Conservation (phyloP, 129 eudicot species). For the Lonicera japonica region DNA sequence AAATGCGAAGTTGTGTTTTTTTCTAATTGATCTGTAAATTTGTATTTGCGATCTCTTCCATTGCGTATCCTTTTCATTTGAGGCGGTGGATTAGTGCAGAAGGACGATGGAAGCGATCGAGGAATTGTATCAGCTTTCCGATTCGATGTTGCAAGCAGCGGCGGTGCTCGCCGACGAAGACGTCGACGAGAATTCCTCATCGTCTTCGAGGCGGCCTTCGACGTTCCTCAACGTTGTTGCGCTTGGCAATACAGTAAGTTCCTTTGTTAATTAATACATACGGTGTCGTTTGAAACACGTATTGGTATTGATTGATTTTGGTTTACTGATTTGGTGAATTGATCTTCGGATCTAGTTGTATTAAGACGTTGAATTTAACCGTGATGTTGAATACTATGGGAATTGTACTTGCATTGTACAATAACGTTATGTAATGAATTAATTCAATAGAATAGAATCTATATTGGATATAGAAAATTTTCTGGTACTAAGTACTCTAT, state of each 20-base stretch:
- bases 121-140: conserved; percentile 76
- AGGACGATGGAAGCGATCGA: conserved; percentile 99
- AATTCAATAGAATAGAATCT: too few species aligned
- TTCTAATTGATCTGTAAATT: too few species aligned
- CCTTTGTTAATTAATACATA: neutral
- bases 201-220: conserved; percentile 57
- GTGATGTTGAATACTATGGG: neutral
- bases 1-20: neutral
- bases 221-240: conserved; percentile 89
- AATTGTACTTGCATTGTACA: too few species aligned
- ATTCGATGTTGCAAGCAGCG: conserved; percentile 97
- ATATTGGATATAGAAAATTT: too few species aligned
- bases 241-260: conserved; percentile 89
- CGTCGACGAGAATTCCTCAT: conserved; percentile 52
- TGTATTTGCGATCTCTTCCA: neutral
- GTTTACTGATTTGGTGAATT: conserved; percentile 5
- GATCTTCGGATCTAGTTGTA: conserved; percentile 33
- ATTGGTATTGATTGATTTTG: neutral
- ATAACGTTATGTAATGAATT: too few species aligned
- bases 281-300: too few species aligned
- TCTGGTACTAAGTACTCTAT: too few species aligned
- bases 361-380: conserved; percentile 6
- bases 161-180: conserved; percentile 91
- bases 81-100: conserved; percentile 1
- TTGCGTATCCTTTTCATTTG: neutral